A percentile compares a stretch with the other conserved stretches of the same genome.
These are phyloP conservation scores for Yarrowia alimentaria DNA, from an alignment of 805 yeast species.

Conservation along the genomic window DNA sequence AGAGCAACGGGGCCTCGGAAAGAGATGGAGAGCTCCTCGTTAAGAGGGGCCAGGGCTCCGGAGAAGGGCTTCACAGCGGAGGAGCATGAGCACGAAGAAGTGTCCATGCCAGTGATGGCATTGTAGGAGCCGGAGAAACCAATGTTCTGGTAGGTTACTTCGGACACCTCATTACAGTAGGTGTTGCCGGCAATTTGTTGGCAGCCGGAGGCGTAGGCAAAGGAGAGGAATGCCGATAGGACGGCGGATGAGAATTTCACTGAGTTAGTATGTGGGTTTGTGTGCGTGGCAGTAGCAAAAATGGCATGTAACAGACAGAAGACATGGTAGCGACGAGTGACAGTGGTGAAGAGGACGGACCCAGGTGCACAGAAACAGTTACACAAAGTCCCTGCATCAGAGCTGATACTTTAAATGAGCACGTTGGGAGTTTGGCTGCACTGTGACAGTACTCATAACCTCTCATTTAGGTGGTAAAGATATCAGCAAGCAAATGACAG, in stretches of 20 bases:
- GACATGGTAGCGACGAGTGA: no score
- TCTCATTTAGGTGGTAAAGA: no score
- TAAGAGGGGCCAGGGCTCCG: constrained; percentile 74
- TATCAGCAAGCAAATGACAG: no score
- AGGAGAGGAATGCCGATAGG: constrained; percentile 25
- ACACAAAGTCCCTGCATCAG: no score
- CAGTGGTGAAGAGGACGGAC: no score
- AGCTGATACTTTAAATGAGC: no score
- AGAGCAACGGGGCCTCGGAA: constrained; percentile 86
- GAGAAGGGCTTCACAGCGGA: constrained; percentile 50
- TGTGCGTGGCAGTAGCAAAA: neutral
- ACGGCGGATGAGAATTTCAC: constrained; percentile 26
- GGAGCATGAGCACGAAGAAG: constrained; percentile 65
- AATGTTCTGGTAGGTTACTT: constrained; percentile 64
- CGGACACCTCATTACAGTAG: constrained; percentile 72
- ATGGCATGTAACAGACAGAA: no score
- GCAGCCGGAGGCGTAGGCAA: constrained; percentile 30
- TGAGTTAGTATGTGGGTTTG: constrained; percentile 2
- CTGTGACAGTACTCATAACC: no score
- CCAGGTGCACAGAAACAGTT: no score
- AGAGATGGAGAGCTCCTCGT: constrained; percentile 84
- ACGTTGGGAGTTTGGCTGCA: no score
- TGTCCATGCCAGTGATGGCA: constrained; percentile 77
- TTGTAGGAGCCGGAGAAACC: constrained; percentile 84
- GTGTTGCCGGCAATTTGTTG: constrained; percentile 63